phyloP scores from a whole-genome alignment of 331 rosid genomes.

The Pyrus hybrid region DNA sequence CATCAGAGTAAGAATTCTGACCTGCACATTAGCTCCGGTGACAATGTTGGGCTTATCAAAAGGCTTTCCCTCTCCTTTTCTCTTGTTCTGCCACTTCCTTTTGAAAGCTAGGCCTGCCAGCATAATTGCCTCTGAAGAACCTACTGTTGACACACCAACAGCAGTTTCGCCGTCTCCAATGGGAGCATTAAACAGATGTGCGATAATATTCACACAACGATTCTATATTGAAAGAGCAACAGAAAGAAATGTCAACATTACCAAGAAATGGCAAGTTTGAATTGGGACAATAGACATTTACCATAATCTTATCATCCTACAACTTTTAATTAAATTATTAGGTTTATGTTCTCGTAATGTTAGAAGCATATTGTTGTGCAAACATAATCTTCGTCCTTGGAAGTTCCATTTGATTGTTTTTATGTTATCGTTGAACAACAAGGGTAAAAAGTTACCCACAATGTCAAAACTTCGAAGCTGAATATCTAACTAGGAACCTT shows the following conservation, averaged over 20 bases:
- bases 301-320: not conserved
- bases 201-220: slow-evolving; percentile 87
- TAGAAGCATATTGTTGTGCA: too few relatives aligned
- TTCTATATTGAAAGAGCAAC: slow-evolving; percentile 35
- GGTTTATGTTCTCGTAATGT: not conserved
- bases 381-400: too few relatives aligned
- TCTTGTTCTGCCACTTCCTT: slow-evolving; percentile 72
- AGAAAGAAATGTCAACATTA: not conserved
- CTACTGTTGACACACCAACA: slow-evolving; percentile 82
- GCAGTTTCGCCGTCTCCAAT: slow-evolving; percentile 55
- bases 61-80: slow-evolving; percentile 67
- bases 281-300: not conserved
- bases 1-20: not conserved
- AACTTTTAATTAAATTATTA: too few relatives aligned
- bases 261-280: not conserved
- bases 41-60: slow-evolving; percentile 77
- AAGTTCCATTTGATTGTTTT: too few relatives aligned
- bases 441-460: too few relatives aligned
- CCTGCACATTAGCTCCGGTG: slow-evolving; percentile 97
- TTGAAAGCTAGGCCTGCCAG: slow-evolving; percentile 87
- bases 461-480: too few relatives aligned
- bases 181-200: slow-evolving; percentile 68
- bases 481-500: too few relatives aligned
- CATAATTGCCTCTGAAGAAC: slow-evolving; percentile 95
- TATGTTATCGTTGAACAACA: too few relatives aligned